phyloP scores from a whole-genome alignment of 805 yeast species.

The Cyberlindnera sargentensis region DNA sequence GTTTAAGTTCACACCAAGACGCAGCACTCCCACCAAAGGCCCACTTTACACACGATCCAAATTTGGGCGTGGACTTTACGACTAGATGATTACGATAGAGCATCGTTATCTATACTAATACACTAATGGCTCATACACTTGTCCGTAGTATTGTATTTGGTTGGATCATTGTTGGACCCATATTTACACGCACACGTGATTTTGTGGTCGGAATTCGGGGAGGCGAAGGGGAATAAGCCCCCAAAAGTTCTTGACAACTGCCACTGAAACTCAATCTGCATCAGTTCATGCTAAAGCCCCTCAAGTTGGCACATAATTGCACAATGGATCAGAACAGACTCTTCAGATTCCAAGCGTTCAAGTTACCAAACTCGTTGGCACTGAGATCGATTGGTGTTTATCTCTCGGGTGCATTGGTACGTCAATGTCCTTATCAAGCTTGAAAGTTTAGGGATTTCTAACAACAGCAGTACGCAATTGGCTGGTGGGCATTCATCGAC shows the following conservation, averaged over 20 bases:
- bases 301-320: slow-evolving; percentile 1
- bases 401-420: slow-evolving; percentile 52
- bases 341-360: slow-evolving; percentile 60
- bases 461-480: slow-evolving; percentile 53
- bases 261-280: no score
- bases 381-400: slow-evolving; percentile 72
- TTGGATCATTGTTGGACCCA: no score
- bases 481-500: slow-evolving; percentile 86
- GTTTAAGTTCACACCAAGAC: slow-evolving; percentile 6
- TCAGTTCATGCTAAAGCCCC: slow-evolving; percentile 6
- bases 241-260: no score
- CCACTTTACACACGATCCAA: slow-evolving; percentile 13
- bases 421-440: slow-evolving; percentile 3
- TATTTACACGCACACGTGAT: no score
- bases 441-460: slow-evolving; percentile 10
- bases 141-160: no score
- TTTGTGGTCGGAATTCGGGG: no score
- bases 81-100: neutral
- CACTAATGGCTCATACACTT: no score
- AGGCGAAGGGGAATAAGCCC: no score
- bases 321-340: slow-evolving; percentile 39
- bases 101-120: no score
- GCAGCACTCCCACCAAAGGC: slow-evolving; percentile 15
- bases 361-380: slow-evolving; percentile 62
- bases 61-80: slow-evolving; percentile 5